phyloP scores from a whole-genome alignment of 441 rosid species.

The Syzygium syzygioides region DNA sequence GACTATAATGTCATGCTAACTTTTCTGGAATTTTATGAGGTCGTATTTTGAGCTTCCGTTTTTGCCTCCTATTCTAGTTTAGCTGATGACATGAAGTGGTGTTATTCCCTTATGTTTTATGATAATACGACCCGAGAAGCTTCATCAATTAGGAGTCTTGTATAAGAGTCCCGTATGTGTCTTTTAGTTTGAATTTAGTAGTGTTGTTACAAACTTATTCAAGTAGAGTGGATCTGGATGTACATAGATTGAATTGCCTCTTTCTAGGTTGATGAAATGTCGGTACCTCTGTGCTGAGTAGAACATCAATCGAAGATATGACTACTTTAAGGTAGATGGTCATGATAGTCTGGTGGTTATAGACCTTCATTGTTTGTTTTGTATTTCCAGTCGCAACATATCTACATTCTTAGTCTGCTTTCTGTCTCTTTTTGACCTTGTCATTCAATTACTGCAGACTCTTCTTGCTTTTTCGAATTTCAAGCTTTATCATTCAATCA shows the following conservation, averaged over 20 bases:
- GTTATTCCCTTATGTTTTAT: not conserved
- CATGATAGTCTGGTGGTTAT: not conserved
- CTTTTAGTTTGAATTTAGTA: not conserved
- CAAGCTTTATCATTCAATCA: slow-evolving; percentile 72
- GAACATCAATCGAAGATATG: not conserved
- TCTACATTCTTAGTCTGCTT: not conserved
- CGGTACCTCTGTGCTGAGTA: not conserved
- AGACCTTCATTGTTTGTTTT: not conserved
- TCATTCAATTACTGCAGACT: slow-evolving; percentile 46
- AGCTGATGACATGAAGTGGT: not conserved
- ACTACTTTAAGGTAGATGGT: not conserved
- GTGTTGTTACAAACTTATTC: not conserved
- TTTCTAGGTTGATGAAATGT: not conserved
- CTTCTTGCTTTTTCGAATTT: slow-evolving; percentile 78
- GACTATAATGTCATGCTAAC: slow-evolving; percentile 73
- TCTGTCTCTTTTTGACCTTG: not conserved
- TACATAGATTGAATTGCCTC: not conserved
- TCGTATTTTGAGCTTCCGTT: slow-evolving; percentile 7
- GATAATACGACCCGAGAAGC: not conserved
- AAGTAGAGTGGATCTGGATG: not conserved
- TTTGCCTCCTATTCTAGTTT: not conserved
- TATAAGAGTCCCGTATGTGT: not conserved
- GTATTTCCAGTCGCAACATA: not conserved
- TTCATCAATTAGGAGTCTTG: not conserved
- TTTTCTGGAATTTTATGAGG: slow-evolving; percentile 95